These are phyloP conservation scores for Trichoderma lentiforme DNA, from an alignment of 2,329 filamentous ascomycete genomes.

Conservation along the genomic window DNA sequence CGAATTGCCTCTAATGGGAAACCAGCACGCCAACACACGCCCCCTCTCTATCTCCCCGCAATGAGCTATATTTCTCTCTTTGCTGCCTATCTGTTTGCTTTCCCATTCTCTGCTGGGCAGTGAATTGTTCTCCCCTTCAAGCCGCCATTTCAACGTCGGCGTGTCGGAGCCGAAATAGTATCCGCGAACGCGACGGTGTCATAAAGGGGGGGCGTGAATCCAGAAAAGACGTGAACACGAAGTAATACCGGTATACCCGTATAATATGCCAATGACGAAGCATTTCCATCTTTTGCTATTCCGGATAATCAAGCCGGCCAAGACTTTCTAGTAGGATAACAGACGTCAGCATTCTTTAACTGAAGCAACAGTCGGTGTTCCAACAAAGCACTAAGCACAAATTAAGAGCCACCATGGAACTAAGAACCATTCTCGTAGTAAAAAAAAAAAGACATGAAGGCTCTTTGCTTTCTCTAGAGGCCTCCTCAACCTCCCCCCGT, in stretches of 20 bases:
- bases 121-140: background rate
- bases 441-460: background rate
- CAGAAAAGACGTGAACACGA: background rate
- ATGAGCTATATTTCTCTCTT: background rate
- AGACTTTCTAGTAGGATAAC: background rate
- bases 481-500: background rate
- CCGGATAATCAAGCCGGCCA: background rate
- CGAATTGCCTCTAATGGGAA: constrained; percentile 6
- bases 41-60: background rate
- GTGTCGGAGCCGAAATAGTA: background rate
- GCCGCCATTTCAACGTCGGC: background rate
- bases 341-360: background rate
- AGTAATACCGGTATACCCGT: too few species aligned
- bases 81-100: too few species aligned
- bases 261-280: background rate
- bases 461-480: background rate
- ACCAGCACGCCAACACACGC: background rate
- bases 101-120: too few species aligned
- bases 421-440: background rate
- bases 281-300: background rate
- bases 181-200: background rate
- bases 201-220: background rate
- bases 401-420: background rate
- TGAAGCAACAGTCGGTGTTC: background rate
- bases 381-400: background rate